Base-by-base conservation (phyloP, 495 filamentous ascomycete genomes). In the Daldinia bambusicola region DNA sequence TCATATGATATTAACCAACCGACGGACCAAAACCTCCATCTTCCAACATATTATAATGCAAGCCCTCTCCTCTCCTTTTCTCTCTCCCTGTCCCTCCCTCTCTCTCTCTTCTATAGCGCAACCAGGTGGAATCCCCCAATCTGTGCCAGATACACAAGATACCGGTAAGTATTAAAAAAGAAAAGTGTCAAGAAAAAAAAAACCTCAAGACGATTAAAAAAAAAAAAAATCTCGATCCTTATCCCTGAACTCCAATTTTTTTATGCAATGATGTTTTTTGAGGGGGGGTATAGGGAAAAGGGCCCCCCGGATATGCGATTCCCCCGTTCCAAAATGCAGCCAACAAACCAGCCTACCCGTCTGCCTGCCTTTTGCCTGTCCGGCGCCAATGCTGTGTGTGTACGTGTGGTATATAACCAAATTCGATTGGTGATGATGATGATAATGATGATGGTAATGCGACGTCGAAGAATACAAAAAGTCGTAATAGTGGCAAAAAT, bases 311-410 rank as follows among this genome's bases (percentile, higher is more conserved):
- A 26, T 31, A 59, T 22, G 26, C 61, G 22, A 31, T 30, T 16
- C 51, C 51, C 51, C 38, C n/a, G 31, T 48, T 52, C 62, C 26
- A 26, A 26, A 57, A 65, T 65, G 62, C 62, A 57, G 53, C 51
- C 61, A n/a, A n/a, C n/a, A n/a, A n/a, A n/a, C n/a, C n/a, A 16
- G 53, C 51, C 61, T 38, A 37, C 22, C 14, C 3, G 26, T 26
- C 26, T 3, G 26, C 26, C 26, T 26, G 26, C 26, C 26, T 26
- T 26, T 26, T 26, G 52, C 51, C 61, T 52, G 37, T 14, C 14
- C 13, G 53, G 31, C 53, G 53, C 53, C 53, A 53, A 63, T 65
- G 62, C 53, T 65, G 52, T 34, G 40, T 22, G 22, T 60, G 26
- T n/a, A n/a, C n/a, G n/a, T 26, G 26, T 26, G 26, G 26, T 26